phyloP scores from a whole-genome alignment of 2,329 filamentous ascomycete species.

The Epichloe hybrida region DNA sequence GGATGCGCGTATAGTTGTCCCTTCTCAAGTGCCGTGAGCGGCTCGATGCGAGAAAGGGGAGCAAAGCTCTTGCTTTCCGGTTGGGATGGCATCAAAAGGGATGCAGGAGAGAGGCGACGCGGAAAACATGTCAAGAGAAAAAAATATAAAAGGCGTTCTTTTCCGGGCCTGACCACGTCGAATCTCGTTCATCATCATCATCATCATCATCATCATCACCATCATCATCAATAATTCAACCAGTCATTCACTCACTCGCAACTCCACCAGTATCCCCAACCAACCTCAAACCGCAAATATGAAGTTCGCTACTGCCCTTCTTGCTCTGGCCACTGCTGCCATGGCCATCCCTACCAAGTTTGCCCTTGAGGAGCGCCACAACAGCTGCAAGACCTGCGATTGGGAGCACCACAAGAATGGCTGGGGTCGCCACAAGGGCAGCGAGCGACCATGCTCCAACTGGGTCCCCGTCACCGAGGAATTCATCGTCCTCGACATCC shows the following conservation, averaged over 20 bases:
- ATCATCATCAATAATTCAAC: neutral
- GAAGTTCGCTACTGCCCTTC: constrained; percentile 2
- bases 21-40: too few relatives aligned
- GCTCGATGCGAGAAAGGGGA: too few relatives aligned
- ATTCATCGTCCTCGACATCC: neutral
- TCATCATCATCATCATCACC: neutral
- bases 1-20: too few relatives aligned
- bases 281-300: neutral
- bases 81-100: too few relatives aligned
- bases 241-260: neutral
- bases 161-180: neutral
- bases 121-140: too few relatives aligned
- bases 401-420: neutral
- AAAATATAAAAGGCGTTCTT: neutral
- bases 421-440: neutral
- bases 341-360: neutral
- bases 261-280: neutral
- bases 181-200: neutral
- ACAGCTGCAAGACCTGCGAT: neutral
- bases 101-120: too few relatives aligned
- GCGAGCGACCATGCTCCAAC: neutral
- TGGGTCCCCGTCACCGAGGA: neutral
- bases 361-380: neutral
- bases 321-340: constrained; percentile 1
- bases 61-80: too few relatives aligned